phyloP scores from a whole-genome alignment of 495 filamentous ascomycete genomes.

The Podospora didyma region DNA sequence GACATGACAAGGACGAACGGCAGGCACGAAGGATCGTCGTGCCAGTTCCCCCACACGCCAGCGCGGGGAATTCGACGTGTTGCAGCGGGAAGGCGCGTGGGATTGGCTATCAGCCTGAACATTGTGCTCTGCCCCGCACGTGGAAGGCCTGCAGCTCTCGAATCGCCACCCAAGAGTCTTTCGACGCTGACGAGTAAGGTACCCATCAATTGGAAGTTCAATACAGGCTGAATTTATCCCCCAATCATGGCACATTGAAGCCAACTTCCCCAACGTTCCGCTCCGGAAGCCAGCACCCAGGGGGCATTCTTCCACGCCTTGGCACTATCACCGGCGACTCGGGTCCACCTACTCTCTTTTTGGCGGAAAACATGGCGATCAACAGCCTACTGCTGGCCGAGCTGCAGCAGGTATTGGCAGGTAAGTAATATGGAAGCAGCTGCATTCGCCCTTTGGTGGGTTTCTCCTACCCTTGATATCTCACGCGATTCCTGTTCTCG shows the following conservation, averaged over 20 bases:
- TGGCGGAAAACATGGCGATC: neutral
- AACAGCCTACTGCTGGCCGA: neutral
- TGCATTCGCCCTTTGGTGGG: neutral
- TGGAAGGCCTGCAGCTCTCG: neutral
- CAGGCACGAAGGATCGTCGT: neutral
- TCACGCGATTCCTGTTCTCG: too few relatives aligned
- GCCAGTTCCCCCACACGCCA: too few relatives aligned
- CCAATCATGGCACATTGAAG: constrained; percentile 6
- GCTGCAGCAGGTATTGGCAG: neutral
- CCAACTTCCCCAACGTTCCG: neutral
- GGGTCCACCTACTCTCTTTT: neutral
- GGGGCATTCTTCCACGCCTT: neutral
- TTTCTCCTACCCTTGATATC: too few relatives aligned
- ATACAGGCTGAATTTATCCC: constrained; percentile 17
- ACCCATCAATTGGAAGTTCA: neutral
- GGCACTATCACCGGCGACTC: neutral
- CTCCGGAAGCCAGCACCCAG: neutral
- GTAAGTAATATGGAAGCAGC: neutral
- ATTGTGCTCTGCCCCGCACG: neutral
- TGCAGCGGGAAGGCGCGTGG: too few relatives aligned
- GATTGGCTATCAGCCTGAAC: neutral
- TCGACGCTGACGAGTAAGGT: too few relatives aligned
- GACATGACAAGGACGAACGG: constrained; percentile 9
- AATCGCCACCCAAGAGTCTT: too few relatives aligned
- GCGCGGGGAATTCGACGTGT: too few relatives aligned